Base-by-base conservation (phyloP, 345 rosid species). In the Populus pruinosa region DNA sequence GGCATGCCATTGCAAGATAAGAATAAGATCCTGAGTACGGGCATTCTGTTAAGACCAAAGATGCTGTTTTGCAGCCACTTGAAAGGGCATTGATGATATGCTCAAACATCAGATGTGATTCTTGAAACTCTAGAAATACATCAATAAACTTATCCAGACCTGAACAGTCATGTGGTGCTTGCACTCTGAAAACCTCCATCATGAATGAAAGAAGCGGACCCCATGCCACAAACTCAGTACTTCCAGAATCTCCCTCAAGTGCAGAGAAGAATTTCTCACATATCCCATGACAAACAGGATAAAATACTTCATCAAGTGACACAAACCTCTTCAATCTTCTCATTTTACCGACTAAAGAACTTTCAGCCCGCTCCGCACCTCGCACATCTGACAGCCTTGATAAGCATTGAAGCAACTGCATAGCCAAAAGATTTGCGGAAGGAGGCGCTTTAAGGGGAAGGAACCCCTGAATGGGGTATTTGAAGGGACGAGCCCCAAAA, bases 21-120 rank as follows among this genome's bases (percentile, higher is more conserved):
- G 92, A 82, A 88, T 96, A 96, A 65, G 99, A 85, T 78, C 98
- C 99, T 36, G 99, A 88, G 84, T 83, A 93, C 14, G 99, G 99
- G 84, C 99, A 92, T 74, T 96, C 98, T 5, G 92, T 87, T 62
- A 96, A 78, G 72, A 87, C 77, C 63, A 92, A 55, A 20, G 87
- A 73, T 27, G 97, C 87, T 69, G 93, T 91, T 84, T 88, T 93
- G 87, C 99, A 96, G 79, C 89, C 84, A 82, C 82, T 84, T 78
- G 98, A 90, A 74, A 96, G 94, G 66, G 93, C 98, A 69, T 84
- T 82, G 72, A 93, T 72, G 56, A 92, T 47, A 78, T 87, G 89
- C 88, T 85, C 91, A 85, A 96, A 87, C 82, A 92, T 75, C 72
- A 76, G 68, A 67, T 70, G 84, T 31, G 93, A 92, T 62, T 81